These are phyloP conservation scores for Platanthera zijinensis DNA, from an alignment of 106 monocot genomes.

Conservation along the genomic window DNA sequence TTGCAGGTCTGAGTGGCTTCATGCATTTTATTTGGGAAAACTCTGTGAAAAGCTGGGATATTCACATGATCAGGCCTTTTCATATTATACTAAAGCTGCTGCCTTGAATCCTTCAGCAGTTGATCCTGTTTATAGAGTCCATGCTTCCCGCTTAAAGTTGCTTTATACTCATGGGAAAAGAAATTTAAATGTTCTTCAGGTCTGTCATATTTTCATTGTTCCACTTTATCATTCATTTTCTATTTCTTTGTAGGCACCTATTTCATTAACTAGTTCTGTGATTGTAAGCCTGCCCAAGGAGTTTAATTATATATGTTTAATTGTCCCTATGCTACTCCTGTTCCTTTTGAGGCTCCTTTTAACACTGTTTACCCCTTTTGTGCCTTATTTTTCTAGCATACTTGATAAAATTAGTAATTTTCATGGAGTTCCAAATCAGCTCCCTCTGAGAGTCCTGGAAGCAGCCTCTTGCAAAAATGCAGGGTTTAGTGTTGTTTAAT, in stretches of 20 bases:
- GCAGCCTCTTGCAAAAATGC: too few relatives aligned
- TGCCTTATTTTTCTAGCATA: neutral
- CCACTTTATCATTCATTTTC: neutral
- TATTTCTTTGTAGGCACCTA: neutral
- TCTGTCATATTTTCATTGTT: constrained; percentile 17
- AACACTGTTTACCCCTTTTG: neutral
- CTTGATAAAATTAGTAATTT: neutral
- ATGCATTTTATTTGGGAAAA: constrained; percentile 93
- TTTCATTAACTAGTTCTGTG: neutral
- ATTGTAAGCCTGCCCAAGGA: neutral
- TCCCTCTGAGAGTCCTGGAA: neutral
- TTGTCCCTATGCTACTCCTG: neutral
- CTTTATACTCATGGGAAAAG: constrained; percentile 61
- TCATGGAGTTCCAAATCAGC: neutral
- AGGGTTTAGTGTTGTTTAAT: too few relatives aligned
- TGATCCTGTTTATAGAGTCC: constrained; percentile 86
- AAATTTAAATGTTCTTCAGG: constrained; percentile 56
- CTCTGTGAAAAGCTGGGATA: constrained; percentile 87
- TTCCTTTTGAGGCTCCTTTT: neutral
- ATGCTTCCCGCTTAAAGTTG: constrained; percentile 88
- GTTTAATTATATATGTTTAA: neutral
- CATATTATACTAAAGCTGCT: constrained; percentile 70
- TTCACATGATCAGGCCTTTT: constrained; percentile 64
- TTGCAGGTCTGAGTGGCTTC: constrained; percentile 79
- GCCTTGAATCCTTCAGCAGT: constrained; percentile 83